phyloP scores from a whole-genome alignment of 1,284 basidiomycete species.

The Cutaneotrichosporon sp. region DNA sequence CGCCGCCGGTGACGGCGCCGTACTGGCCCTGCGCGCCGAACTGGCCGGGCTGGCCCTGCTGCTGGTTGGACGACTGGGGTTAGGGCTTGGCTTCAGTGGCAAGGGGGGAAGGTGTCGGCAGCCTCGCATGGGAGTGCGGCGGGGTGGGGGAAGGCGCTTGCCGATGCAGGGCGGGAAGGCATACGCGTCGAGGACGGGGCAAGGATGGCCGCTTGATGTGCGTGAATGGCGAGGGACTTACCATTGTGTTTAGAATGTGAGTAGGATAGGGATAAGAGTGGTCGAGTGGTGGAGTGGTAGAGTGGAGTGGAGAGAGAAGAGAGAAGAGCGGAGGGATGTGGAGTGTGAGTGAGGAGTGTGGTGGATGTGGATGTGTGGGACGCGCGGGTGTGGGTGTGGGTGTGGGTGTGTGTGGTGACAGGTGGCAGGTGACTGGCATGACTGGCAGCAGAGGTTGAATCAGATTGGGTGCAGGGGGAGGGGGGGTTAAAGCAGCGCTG shows the following conservation, averaged over 20 bases:
- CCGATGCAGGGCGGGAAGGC: no score
- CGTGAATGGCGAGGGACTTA: not conserved
- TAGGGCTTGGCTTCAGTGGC: not conserved
- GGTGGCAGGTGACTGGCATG: no score
- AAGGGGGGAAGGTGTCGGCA: not conserved
- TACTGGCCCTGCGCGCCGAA: slow-evolving; percentile 15
- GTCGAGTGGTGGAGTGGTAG: not conserved
- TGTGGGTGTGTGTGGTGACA: no score
- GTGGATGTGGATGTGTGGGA: no score
- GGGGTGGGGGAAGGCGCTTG: no score
- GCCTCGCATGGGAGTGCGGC: no score
- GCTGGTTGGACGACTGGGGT: slow-evolving; percentile 7
- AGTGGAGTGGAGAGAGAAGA: not conserved
- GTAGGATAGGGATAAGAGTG: not conserved
- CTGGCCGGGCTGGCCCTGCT: slow-evolving; percentile 15
- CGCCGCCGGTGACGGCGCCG: slow-evolving; percentile 17
- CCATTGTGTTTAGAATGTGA: not conserved
- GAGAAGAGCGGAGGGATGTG: not conserved
- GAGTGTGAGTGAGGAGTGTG: not conserved
- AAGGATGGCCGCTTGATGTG: no score
- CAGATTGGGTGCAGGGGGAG: not conserved
- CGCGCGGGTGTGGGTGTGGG: not conserved
- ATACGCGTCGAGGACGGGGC: no score
- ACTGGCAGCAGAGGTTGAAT: no score
- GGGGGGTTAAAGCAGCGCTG: not conserved